phyloP scores from a whole-genome alignment of 345 rosid genomes.

The Dipteronia dyeriana region DNA sequence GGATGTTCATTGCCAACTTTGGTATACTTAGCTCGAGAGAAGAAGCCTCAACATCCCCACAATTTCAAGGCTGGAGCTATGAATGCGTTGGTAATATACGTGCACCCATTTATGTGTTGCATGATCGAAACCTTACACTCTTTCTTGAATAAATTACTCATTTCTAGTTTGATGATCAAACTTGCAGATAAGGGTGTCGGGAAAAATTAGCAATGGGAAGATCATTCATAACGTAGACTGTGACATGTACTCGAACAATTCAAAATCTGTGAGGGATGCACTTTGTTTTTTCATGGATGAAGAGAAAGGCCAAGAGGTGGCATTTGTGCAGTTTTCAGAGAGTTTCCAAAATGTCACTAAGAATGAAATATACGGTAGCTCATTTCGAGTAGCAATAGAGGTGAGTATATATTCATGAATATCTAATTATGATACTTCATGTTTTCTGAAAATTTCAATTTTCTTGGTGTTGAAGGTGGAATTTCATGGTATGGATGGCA shows the following conservation, averaged over 20 bases:
- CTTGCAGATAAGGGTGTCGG: constrained; percentile 66
- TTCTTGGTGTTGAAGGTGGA: constrained; percentile 46
- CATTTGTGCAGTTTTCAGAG: constrained; percentile 74
- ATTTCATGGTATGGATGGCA: constrained; percentile 60
- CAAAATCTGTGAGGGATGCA: constrained; percentile 55
- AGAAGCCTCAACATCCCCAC: constrained; percentile 63
- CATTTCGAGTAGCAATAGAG: neutral
- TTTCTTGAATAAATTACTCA: too few relatives aligned
- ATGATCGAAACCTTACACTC: too few relatives aligned
- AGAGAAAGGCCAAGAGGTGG: constrained; percentile 54
- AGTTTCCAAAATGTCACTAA: constrained; percentile 46
- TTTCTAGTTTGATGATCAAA: too few relatives aligned
- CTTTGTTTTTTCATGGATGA: constrained; percentile 89
- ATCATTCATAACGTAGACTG: constrained; percentile 72
- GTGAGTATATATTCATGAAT: too few relatives aligned
- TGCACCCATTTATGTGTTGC: too few relatives aligned
- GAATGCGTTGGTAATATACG: constrained; percentile 67
- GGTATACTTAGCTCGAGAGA: constrained; percentile 83
- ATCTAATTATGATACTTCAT: too few relatives aligned
- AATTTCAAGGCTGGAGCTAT: constrained; percentile 89
- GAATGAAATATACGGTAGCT: constrained; percentile 53
- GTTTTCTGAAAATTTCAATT: too few relatives aligned
- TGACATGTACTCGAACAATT: constrained; percentile 75
- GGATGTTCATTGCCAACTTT: constrained; percentile 53
- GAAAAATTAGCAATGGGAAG: constrained; percentile 55